These are phyloP conservation scores for Calonectria hawksworthii DNA, from an alignment of 2,329 filamentous ascomycete genomes.

Conservation along the genomic window DNA sequence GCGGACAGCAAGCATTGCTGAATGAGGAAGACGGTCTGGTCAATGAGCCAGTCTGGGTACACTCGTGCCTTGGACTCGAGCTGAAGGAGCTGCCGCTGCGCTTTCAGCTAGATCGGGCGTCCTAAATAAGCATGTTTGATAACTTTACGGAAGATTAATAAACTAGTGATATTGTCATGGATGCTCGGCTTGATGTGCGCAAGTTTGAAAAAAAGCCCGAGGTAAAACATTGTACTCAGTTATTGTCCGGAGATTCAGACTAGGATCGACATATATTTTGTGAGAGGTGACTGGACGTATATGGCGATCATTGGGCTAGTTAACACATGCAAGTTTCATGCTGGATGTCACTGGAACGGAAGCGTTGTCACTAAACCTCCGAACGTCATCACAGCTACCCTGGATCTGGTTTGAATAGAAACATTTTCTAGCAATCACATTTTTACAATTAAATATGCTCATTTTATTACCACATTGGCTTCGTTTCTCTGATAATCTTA, in stretches of 20 bases:
- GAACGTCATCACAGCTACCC: not conserved
- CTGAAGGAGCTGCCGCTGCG: not conserved
- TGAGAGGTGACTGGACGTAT: not conserved
- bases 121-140: not conserved
- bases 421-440: not conserved
- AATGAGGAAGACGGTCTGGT: not conserved
- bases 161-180: not conserved
- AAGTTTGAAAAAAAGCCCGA: not conserved
- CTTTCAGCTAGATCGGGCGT: not conserved
- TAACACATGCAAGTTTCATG: not conserved
- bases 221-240: not conserved
- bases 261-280: not conserved
- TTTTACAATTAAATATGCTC: too few species aligned
- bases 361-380: not conserved
- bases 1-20: not conserved
- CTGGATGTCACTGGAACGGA: not conserved
- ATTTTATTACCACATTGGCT: too few species aligned
- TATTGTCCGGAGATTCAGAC: not conserved
- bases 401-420: not conserved
- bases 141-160: not conserved
- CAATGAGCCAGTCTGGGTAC: not conserved
- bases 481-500: not conserved
- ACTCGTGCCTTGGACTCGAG: not conserved
- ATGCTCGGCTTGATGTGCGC: not conserved
- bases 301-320: not conserved